Evolutionary conservation across 2,329 filamentous ascomycete species (phyloP).

Genomic region (Amphichorda felina): DNA sequence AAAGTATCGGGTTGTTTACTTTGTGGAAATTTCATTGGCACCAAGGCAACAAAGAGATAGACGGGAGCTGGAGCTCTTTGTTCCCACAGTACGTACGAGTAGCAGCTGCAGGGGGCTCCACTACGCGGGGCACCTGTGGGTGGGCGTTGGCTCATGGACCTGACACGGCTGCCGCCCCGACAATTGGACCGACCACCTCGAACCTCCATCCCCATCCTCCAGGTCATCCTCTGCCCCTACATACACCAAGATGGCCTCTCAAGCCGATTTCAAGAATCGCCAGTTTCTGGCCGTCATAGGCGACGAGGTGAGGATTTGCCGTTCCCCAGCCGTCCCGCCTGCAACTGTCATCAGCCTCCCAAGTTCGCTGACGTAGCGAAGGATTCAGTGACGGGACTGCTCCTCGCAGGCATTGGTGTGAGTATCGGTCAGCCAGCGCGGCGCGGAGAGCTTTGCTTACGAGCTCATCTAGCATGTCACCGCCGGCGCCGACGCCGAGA

Average conservation of each 20-base stretch:
- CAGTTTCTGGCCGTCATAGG: conserved; percentile 97
- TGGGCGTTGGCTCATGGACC: background rate
- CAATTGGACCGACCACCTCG: background rate
- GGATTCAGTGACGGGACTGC: conserved; percentile 92
- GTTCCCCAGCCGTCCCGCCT: background rate
- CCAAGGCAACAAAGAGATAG: too few species aligned
- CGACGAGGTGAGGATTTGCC: conserved; percentile 58
- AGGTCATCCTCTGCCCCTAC: background rate
- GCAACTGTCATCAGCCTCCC: background rate
- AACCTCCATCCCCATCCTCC: background rate
- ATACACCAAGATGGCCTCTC: conserved; percentile 29
- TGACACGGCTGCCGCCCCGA: background rate
- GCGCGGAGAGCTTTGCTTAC: too few species aligned
- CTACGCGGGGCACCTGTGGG: background rate
- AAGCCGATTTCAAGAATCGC: conserved; percentile 64
- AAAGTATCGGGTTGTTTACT: too few species aligned
- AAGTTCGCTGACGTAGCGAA: conserved; percentile 26
- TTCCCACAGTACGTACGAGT: too few species aligned
- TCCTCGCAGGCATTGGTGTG: conserved; percentile 92
- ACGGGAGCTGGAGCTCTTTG: too few species aligned
- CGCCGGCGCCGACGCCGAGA: conserved; percentile 74
- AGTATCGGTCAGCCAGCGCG: conserved; percentile 9
- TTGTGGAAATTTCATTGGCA: too few species aligned
- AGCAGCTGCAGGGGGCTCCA: background rate
- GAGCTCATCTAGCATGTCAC: conserved; percentile 66